A percentile compares a stretch with the other conserved stretches of the same genome.
phyloP scores from a whole-genome alignment of 2,329 filamentous ascomycete species.

The Septoria petroselini region DNA sequence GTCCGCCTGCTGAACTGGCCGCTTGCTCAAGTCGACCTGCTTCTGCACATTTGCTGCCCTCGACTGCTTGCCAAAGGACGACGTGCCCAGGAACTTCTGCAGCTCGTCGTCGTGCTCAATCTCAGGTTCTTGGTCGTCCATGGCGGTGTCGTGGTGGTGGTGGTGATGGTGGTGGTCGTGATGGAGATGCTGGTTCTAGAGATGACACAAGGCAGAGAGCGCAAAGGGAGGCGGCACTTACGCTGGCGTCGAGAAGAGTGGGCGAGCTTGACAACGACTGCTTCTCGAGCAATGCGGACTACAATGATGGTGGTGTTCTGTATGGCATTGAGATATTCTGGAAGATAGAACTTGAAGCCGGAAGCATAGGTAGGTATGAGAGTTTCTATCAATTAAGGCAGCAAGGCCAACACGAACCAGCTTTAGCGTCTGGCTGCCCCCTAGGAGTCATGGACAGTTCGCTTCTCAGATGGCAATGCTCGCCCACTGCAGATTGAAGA shows the following conservation, averaged over 20 bases:
- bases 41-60: slow-evolving; percentile 70
- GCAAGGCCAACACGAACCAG: too few species aligned
- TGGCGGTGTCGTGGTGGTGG: slow-evolving; percentile 11
- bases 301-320: neutral
- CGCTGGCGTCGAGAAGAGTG: slow-evolving; percentile 12
- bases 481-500: too few species aligned
- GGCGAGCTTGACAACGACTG: too few species aligned
- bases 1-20: slow-evolving; percentile 40
- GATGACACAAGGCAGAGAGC: slow-evolving; percentile 16
- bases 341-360: neutral
- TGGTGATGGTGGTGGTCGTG: too few species aligned
- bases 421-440: too few species aligned
- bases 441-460: too few species aligned
- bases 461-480: too few species aligned
- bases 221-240: slow-evolving; percentile 27
- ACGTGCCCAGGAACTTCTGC: slow-evolving; percentile 71
- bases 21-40: slow-evolving; percentile 76
- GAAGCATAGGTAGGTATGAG: too few species aligned
- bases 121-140: slow-evolving; percentile 29
- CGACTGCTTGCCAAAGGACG: slow-evolving; percentile 80
- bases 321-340: neutral
- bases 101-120: slow-evolving; percentile 62
- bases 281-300: neutral
- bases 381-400: too few species aligned
- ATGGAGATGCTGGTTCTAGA: too few species aligned